A percentile compares a stretch with the other conserved stretches of the same genome.
Evolutionary conservation across 192 early-diverging fungal species (phyloP).

Genomic region (Podila verticillata): DNA sequence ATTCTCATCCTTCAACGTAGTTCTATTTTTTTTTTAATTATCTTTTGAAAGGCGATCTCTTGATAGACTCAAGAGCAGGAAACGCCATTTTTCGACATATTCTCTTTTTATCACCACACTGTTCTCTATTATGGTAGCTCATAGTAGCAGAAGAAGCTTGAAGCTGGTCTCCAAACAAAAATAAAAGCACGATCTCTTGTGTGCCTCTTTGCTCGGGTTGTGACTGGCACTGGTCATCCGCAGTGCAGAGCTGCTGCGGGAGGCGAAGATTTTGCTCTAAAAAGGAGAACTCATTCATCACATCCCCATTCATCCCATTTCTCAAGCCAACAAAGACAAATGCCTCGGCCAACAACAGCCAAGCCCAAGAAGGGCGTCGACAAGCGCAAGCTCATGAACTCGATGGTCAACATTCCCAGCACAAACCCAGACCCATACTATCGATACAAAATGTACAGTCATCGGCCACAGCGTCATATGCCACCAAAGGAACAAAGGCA

Average conservation of each 20-base stretch:
- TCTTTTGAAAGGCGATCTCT: neutral
- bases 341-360: conserved; percentile 28
- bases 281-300: no score
- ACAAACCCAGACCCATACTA: conserved; percentile 51
- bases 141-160: neutral
- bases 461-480: neutral
- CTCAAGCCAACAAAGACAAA: neutral
- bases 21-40: neutral
- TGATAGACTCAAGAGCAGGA: conserved; percentile 2
- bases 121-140: no score
- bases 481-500: neutral
- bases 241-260: no score
- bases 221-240: no score
- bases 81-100: neutral
- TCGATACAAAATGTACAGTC: conserved; percentile 48
- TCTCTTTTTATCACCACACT: no score
- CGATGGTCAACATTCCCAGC: conserved; percentile 53
- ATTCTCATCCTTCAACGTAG: neutral
- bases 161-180: conserved; percentile 2
- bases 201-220: no score
- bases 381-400: conserved; percentile 52
- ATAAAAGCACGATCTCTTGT: no score
- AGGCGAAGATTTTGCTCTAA: no score
- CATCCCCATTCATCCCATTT: no score
- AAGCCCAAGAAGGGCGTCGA: conserved; percentile 45